A percentile compares a stretch with the other conserved stretches of the same genome.
Conservation (phyloP, 495 filamentous ascomycete species). For the Pseudevernia furfuracea region DNA sequence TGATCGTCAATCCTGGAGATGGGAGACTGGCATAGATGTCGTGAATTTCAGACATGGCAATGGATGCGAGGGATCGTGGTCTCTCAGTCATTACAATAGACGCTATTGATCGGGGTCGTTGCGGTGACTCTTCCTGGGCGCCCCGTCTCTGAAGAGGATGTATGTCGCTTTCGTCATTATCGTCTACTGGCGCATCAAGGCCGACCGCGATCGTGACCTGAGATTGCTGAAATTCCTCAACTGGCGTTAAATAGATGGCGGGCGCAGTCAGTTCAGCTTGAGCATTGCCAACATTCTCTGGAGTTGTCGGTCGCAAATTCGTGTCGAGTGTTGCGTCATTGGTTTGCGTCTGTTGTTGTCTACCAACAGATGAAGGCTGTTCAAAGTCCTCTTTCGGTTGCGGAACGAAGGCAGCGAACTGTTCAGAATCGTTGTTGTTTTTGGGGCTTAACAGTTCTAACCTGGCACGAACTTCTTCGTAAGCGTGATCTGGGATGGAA, state of each 20-base stretch:
- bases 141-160: conserved; percentile 21
- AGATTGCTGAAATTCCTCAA: conserved; percentile 32
- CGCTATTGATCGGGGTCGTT: conserved; percentile 2
- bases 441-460: conserved; percentile 27
- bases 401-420: conserved; percentile 1
- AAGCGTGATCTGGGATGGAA: conserved; percentile 27
- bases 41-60: conserved; percentile 27
- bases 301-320: conserved; percentile 6
- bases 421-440: conserved; percentile 13
- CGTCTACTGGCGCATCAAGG: conserved; percentile 4
- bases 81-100: conserved; percentile 22
- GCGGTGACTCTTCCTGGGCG: conserved; percentile 13
- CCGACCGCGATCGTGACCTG: conserved; percentile 28
- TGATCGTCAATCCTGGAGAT: conserved; percentile 17
- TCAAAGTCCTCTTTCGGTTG: conserved; percentile 5
- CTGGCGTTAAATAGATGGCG: conserved; percentile 24
- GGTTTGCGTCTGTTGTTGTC: conserved; percentile 20
- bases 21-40: conserved; percentile 20
- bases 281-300: not conserved
- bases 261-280: conserved; percentile 6
- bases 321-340: conserved; percentile 2
- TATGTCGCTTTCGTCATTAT: conserved; percentile 11
- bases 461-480: conserved; percentile 27
- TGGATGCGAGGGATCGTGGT: conserved; percentile 33
- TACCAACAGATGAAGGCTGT: not conserved